phyloP scores from a whole-genome alignment of 164 flowering plant genomes.

The Chloranthus sessilifolius region DNA sequence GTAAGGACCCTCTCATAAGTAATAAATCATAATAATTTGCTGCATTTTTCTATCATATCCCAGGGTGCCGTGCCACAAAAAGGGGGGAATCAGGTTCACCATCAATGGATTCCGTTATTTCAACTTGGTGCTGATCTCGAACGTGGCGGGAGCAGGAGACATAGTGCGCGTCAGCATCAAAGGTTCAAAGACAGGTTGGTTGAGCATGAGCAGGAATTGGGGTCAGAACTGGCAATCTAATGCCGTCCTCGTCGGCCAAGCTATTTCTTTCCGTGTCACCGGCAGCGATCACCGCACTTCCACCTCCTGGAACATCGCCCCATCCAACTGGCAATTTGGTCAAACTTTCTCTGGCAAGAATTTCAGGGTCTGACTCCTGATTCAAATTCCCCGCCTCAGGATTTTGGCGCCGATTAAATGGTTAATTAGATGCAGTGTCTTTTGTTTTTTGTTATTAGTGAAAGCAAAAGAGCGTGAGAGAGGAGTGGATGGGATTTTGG shows the following conservation, averaged over 20 bases:
- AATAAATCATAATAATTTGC: too few species aligned
- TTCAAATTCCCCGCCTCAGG: constrained; percentile 11
- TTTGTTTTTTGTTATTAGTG: neutral
- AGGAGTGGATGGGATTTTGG: neutral
- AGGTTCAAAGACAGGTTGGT: constrained; percentile 63
- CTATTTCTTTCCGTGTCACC: constrained; percentile 67
- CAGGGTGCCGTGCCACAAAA: constrained; percentile 72
- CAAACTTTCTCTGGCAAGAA: constrained; percentile 73
- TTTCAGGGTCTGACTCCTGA: constrained; percentile 44
- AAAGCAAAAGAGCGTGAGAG: neutral
- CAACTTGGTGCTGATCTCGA: constrained; percentile 60
- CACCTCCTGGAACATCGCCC: constrained; percentile 64
- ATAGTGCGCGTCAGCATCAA: constrained; percentile 49
- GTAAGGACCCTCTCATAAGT: too few species aligned
- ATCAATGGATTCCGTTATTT: constrained; percentile 72
- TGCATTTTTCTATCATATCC: too few species aligned
- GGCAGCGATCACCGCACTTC: constrained; percentile 64
- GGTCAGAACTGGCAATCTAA: constrained; percentile 86
- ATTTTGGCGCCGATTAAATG: constrained; percentile 15
- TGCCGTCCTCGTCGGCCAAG: constrained; percentile 51
- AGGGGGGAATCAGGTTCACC: constrained; percentile 70
- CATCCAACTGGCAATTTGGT: constrained; percentile 74
- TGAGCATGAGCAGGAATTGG: constrained; percentile 73
- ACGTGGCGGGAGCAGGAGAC: constrained; percentile 86
- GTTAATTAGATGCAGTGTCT: neutral